Evolutionary conservation across 805 yeast species (phyloP).

Genomic region (Candida anglica): DNA sequence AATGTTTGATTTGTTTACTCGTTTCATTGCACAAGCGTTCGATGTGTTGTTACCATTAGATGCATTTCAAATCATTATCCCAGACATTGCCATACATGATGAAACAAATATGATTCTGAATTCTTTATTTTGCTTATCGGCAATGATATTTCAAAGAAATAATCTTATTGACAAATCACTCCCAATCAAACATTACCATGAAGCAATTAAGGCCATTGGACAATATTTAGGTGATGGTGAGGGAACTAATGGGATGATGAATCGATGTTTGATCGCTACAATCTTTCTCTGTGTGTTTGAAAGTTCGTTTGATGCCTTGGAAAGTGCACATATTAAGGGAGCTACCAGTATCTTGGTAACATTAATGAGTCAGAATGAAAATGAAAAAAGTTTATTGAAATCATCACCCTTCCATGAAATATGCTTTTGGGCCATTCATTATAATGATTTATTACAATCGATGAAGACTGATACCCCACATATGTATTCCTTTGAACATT

Average conservation of each 20-base stretch:
- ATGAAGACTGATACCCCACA: conserved; percentile 26
- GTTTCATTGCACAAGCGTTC: conserved; percentile 22
- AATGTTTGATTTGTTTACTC: conserved; percentile 30
- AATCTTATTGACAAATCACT: conserved; percentile 27
- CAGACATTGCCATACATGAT: conserved; percentile 34
- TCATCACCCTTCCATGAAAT: conserved; percentile 26
- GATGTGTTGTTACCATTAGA: conserved; percentile 29
- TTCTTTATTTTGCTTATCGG: conserved; percentile 33
- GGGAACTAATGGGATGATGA: conserved; percentile 21
- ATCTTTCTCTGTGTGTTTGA: conserved; percentile 35
- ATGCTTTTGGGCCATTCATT: conserved; percentile 34
- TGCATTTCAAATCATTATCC: conserved; percentile 25
- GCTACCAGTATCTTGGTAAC: conserved; percentile 31
- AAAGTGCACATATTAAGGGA: conserved; percentile 34
- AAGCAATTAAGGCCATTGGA: conserved; percentile 15
- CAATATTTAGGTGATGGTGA: background rate
- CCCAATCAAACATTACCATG: conserved; percentile 35
- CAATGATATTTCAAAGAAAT: conserved; percentile 29
- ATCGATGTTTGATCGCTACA: conserved; percentile 35
- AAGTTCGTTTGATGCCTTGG: conserved; percentile 33
- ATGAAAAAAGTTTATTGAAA: conserved; percentile 17
- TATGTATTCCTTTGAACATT: conserved; percentile 26
- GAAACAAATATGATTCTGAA: conserved; percentile 35
- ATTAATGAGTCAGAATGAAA: conserved; percentile 12
- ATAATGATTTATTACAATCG: conserved; percentile 32